phyloP scores from a whole-genome alignment of 2,329 filamentous ascomycete genomes.

The Pseudogymnoascus sp. region DNA sequence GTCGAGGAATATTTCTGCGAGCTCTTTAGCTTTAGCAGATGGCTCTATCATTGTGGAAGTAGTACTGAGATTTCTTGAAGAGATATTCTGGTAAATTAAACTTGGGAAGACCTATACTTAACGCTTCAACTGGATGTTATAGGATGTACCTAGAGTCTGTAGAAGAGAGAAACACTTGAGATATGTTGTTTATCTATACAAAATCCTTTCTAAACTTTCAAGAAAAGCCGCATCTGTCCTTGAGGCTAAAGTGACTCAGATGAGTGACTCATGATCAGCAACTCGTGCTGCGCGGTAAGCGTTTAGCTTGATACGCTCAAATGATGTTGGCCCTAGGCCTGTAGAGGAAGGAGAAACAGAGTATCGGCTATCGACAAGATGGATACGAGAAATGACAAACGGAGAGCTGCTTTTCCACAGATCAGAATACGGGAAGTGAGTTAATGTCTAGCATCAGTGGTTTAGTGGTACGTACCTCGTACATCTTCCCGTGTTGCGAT shows the following conservation, averaged over 20 bases:
- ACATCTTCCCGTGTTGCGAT: not conserved
- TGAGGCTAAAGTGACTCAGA: not conserved
- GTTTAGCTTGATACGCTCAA: not conserved
- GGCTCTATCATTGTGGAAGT: not conserved
- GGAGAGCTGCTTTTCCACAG: too few relatives aligned
- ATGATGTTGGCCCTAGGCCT: not conserved
- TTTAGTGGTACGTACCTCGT: not conserved
- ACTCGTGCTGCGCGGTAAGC: not conserved
- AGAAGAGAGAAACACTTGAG: not conserved
- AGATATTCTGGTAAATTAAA: not conserved
- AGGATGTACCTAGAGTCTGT: not conserved
- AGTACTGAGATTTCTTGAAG: not conserved
- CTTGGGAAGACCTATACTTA: not conserved
- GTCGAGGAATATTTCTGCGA: not conserved
- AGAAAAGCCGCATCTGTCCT: not conserved
- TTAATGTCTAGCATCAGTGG: too few relatives aligned
- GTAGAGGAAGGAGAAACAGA: not conserved
- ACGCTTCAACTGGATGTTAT: not conserved
- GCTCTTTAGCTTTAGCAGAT: conserved; percentile 1
- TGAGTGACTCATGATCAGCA: not conserved
- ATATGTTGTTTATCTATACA: not conserved
- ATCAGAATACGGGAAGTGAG: too few relatives aligned
- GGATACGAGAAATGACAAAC: too few relatives aligned
- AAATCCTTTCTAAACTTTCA: not conserved
- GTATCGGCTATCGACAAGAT: not conserved